phyloP scores from a whole-genome alignment of 768 basidiomycete species.

The Tricholomella constricta region DNA sequence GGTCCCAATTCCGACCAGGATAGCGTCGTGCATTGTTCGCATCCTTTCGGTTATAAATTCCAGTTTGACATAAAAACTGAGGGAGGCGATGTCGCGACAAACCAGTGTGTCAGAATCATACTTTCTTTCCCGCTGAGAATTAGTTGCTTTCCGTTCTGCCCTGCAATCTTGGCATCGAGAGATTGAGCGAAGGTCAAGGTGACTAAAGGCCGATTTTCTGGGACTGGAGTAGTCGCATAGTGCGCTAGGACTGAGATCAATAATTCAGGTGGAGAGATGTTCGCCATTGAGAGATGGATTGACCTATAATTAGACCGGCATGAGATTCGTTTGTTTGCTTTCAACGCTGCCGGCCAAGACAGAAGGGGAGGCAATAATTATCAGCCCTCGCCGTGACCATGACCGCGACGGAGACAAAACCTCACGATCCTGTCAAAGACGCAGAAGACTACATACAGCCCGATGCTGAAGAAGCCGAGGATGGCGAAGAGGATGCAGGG shows the following conservation, averaged over 20 bases:
- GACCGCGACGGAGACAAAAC: slow-evolving; percentile 11
- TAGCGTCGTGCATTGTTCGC: slow-evolving; percentile 90
- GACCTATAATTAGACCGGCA: neutral
- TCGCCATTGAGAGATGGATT: neutral
- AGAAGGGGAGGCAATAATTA: no score
- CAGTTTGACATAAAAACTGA: slow-evolving; percentile 1
- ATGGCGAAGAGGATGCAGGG: slow-evolving; percentile 22
- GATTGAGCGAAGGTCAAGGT: slow-evolving; percentile 88
- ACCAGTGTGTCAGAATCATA: slow-evolving; percentile 96
- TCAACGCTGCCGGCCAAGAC: neutral
- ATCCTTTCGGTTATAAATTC: slow-evolving; percentile 53
- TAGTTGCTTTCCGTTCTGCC: slow-evolving; percentile 69
- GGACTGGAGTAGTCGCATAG: slow-evolving; percentile 17
- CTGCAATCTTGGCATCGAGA: slow-evolving; percentile 87
- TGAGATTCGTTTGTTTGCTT: slow-evolving; percentile 9
- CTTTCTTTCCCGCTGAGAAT: slow-evolving; percentile 83
- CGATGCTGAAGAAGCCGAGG: slow-evolving; percentile 23
- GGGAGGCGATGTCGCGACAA: slow-evolving; percentile 20
- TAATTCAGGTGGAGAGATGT: slow-evolving; percentile 23
- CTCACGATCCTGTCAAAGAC: slow-evolving; percentile 11
- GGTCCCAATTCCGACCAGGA: slow-evolving; percentile 89
- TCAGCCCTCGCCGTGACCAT: no score
- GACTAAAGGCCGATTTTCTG: slow-evolving; percentile 53
- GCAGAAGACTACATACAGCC: slow-evolving; percentile 4
- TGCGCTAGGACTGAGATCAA: slow-evolving; percentile 25